Evolutionary conservation across 208 protist species (phyloP), one percentile per base, ranked within the genome.

Genomic region (Eutreptiella sp.): DNA sequence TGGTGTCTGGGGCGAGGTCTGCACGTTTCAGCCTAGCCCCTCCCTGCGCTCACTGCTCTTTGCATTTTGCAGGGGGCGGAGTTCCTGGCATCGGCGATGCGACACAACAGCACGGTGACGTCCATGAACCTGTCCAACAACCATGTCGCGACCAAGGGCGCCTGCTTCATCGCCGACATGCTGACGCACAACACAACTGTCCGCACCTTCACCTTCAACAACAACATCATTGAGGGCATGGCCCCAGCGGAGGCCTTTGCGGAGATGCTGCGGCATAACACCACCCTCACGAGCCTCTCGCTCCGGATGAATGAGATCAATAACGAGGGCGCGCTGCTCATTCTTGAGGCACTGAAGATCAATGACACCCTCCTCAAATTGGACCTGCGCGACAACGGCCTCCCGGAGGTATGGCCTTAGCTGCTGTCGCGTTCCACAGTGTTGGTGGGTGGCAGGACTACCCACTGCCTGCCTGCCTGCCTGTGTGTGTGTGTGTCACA

Each of bases 301-400:
- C 11, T 67, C n/a, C 61, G 57, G 11, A 34, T 29, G 38, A 69
- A 68, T 27, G 16, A 16, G 7, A 19, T 65, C 38, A 26, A 11
- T 5, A 7, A 29, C 26, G 58, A 19, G 9, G 61, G 61, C 4
- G 59, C 26, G 7, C 65, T 7, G 16, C 23, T 69, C 16, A 68
- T 67, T 9, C 7, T 29, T 9, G 38, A 61, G 34, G 61, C 61
- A 5, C 14, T 67, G 34, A 9, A 9, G 23, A 67, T 69, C 57
- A 67, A 67, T 58, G 46, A 54, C 29, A 46, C 39, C 32, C 58
- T 67, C 35, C 53, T 26, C 11, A 11, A 67, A 11, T 9, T 67
- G 19, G 55, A 61, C 23, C 11, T 67, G 14, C 26, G 36, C 9
- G 55, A 29, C 39, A 21, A 57, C 16, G 50, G 39, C 9, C 33